Conservation (phyloP, 345 rosid genomes). For the Citrus sp. region DNA sequence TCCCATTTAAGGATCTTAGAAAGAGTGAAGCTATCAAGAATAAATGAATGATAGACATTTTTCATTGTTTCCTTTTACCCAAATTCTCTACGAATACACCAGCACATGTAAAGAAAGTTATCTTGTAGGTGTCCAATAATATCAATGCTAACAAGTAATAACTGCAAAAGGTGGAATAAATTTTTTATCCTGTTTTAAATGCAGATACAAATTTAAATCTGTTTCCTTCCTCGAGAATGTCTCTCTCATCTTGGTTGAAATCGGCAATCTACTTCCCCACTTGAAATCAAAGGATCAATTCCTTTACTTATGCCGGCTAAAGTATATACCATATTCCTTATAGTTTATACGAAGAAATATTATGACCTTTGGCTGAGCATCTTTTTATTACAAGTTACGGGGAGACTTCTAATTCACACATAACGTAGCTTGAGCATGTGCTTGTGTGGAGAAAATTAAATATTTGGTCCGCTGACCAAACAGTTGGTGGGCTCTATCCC, state of each 20-base stretch:
- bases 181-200: not conserved
- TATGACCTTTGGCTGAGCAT: not conserved
- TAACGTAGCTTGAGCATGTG: too few species aligned
- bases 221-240: not conserved
- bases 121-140: not conserved
- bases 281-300: not conserved
- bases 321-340: not conserved
- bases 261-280: not conserved
- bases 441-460: too few species aligned
- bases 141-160: not conserved
- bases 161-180: not conserved
- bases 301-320: not conserved
- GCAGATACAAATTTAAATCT: not conserved
- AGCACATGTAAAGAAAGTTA: not conserved
- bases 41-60: not conserved
- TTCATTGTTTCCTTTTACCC: not conserved
- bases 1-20: not conserved
- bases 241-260: not conserved
- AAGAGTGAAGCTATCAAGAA: not conserved
- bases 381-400: not conserved
- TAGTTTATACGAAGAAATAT: not conserved
- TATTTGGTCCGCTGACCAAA: too few species aligned
- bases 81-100: not conserved
- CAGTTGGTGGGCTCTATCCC: too few species aligned
- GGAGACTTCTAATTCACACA: not conserved